These are phyloP conservation scores for Diaporthe aspalathi DNA, from an alignment of 2,329 filamentous ascomycete genomes.

Conservation along the genomic window DNA sequence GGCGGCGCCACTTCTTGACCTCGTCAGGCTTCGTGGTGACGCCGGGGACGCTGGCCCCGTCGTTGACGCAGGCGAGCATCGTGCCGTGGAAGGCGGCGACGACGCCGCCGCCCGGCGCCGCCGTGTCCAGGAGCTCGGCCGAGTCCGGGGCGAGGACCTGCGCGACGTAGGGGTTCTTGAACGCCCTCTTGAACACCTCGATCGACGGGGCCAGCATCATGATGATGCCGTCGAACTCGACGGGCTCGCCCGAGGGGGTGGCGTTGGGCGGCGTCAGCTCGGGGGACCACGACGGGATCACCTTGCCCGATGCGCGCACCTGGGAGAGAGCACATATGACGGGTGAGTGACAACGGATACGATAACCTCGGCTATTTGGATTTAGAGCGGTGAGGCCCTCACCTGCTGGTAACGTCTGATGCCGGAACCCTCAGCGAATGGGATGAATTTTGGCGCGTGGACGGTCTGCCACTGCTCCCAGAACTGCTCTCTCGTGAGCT, in stretches of 20 bases:
- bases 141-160: conserved; percentile 15
- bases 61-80: conserved; percentile 11
- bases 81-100: conserved; percentile 6
- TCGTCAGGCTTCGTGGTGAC: conserved; percentile 18
- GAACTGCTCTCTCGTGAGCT: conserved; percentile 18
- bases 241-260: background rate
- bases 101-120: background rate
- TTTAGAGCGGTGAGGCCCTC: background rate
- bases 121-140: conserved; percentile 8
- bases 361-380: background rate
- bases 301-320: conserved; percentile 7
- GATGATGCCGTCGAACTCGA: conserved; percentile 22
- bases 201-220: conserved; percentile 1
- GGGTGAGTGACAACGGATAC: background rate
- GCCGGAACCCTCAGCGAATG: conserved; percentile 8
- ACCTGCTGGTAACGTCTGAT: conserved; percentile 28
- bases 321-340: background rate
- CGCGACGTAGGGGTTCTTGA: conserved; percentile 1
- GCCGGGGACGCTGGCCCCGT: background rate
- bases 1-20: conserved; percentile 22
- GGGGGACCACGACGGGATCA: background rate
- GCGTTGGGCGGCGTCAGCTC: conserved; percentile 12
- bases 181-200: conserved; percentile 10
- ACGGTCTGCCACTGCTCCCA: conserved; percentile 15
- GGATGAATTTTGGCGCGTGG: conserved; percentile 13